Percentiles rank a stretch among this genome's conserved stretches.
These are phyloP conservation scores for Polyplosphaeria fusca DNA, from an alignment of 495 filamentous ascomycete species.

Conservation along the genomic window DNA sequence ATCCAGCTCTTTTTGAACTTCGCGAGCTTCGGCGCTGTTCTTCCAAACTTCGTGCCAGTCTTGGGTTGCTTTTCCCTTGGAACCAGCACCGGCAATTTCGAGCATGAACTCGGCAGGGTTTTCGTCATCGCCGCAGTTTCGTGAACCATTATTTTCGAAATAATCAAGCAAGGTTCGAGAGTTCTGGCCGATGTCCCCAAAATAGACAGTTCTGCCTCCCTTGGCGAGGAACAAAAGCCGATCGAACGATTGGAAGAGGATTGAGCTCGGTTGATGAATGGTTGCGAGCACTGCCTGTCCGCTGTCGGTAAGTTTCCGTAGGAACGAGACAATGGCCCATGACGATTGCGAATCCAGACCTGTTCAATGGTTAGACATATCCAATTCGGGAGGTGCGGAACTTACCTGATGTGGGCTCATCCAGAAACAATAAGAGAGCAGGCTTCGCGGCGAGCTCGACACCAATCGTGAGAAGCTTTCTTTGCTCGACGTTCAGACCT, in stretches of 20 bases:
- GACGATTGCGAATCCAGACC: conserved; percentile 17
- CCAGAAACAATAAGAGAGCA: conserved; percentile 71
- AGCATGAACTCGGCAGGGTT: conserved; percentile 96
- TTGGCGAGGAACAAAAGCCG: conserved; percentile 72
- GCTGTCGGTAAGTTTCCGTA: conserved; percentile 72
- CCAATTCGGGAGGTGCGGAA: background rate
- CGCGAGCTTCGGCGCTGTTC: conserved; percentile 44
- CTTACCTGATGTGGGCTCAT: conserved; percentile 68
- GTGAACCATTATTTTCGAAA: conserved; percentile 74
- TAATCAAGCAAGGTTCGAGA: conserved; percentile 67
- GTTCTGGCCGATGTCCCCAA: conserved; percentile 81
- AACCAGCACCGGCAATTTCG: conserved; percentile 45
- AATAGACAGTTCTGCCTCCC: conserved; percentile 83
- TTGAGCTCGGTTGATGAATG: conserved; percentile 86
- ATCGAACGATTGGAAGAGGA: conserved; percentile 88
- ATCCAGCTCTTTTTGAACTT: conserved; percentile 60
- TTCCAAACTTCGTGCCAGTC: conserved; percentile 20
- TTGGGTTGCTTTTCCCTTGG: background rate
- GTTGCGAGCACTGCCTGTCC: conserved; percentile 87
- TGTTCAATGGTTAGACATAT: background rate
- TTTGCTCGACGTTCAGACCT: conserved; percentile 82
- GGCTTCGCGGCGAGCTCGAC: conserved; percentile 91
- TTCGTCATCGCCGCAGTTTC: conserved; percentile 64
- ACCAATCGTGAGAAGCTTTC: conserved; percentile 82
- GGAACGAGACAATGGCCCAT: conserved; percentile 61